phyloP scores from a whole-genome alignment of 257 asterid genomes.

The Thymus mandschuricus region DNA sequence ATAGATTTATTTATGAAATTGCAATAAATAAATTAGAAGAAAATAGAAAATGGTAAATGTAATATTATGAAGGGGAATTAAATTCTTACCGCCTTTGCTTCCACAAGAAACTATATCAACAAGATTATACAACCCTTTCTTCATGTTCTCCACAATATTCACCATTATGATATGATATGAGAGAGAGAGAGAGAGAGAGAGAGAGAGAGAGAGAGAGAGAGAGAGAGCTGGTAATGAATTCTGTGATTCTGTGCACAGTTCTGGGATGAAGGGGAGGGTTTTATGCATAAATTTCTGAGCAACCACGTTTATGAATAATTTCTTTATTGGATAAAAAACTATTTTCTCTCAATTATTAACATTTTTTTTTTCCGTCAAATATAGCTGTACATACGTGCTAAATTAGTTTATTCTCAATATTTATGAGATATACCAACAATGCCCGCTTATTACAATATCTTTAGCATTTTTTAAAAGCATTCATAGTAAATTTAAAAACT shows the following conservation, averaged over 20 bases:
- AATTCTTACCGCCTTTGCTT: constrained; percentile 21
- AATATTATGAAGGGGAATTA: not conserved
- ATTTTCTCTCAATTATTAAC: no score
- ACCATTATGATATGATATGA: constrained; percentile 18
- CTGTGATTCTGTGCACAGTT: not conserved
- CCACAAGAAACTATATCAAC: constrained; percentile 31
- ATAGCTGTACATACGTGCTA: not conserved
- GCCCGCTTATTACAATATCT: not conserved
- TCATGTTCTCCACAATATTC: constrained; percentile 24
- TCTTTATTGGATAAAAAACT: not conserved
- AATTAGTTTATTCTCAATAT: not conserved
- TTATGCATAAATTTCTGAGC: not conserved
- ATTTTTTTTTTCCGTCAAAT: not conserved
- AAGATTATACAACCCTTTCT: constrained; percentile 25
- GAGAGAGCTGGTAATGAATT: not conserved
- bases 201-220: not conserved
- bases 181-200: not conserved
- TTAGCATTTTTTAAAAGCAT: no score
- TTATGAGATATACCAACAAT: not conserved
- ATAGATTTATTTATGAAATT: not conserved
- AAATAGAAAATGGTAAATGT: not conserved
- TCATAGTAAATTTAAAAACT: no score
- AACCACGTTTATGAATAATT: not conserved
- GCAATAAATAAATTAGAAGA: not conserved
- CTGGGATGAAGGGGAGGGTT: constrained; percentile 2